phyloP scores from a whole-genome alignment of 768 basidiomycete species.

The Mycena epipterygia region DNA sequence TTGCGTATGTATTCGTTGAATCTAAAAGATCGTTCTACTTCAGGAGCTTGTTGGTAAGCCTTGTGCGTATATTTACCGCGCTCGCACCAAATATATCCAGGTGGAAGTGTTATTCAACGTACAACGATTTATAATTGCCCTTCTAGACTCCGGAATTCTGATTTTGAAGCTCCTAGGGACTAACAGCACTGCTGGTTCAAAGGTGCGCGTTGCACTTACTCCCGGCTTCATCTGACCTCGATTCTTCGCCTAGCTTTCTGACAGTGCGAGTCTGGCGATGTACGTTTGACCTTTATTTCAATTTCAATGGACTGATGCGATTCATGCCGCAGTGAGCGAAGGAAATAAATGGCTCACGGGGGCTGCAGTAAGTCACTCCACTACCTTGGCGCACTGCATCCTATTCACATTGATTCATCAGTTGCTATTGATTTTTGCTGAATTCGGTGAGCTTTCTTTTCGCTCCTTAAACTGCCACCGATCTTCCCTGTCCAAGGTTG shows the following conservation, averaged over 20 bases:
- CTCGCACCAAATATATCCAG: not conserved
- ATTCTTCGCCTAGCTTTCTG: not conserved
- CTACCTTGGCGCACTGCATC: not conserved
- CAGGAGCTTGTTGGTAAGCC: constrained; percentile 8
- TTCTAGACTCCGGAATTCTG: not conserved
- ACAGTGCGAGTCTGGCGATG: not conserved
- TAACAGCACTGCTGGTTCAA: constrained; percentile 4
- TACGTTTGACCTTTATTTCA: not conserved
- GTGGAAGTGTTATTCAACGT: constrained; percentile 13
- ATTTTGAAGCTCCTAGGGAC: not conserved
- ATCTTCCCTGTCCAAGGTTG: not conserved
- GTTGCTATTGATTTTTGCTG: not conserved
- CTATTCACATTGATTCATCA: not conserved
- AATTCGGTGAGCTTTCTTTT: not conserved
- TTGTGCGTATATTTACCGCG: no score
- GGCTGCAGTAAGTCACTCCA: not conserved
- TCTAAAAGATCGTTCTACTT: not conserved
- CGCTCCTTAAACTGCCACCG: not conserved
- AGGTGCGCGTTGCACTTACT: not conserved
- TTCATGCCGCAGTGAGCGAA: constrained; percentile 7
- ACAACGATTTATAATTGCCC: not conserved
- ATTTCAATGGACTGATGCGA: not conserved
- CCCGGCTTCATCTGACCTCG: not conserved
- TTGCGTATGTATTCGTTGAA: not conserved
- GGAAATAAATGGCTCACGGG: constrained; percentile 6